A percentile compares a stretch with the other conserved stretches of the same genome.
Conservation (phyloP, 2,329 filamentous ascomycete species). For the Phaeosphaeriaceae sp. region DNA sequence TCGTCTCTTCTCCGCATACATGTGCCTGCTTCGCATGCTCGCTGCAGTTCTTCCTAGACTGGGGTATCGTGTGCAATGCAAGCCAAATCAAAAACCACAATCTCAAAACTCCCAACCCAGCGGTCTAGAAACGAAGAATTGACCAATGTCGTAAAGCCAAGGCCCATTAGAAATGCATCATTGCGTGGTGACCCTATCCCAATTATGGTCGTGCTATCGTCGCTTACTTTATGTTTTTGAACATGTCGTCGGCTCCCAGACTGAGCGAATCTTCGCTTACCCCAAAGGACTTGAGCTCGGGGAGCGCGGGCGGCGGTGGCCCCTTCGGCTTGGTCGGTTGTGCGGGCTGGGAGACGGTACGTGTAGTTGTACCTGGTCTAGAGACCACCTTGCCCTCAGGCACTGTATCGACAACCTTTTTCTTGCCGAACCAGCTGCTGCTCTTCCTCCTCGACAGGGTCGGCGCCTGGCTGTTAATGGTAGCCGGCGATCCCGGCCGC, state of each 20-base stretch:
- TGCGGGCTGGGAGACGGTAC: constrained; percentile 23
- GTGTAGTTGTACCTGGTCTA: constrained; percentile 27
- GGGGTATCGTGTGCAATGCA: constrained; percentile 49
- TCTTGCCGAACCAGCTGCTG: constrained; percentile 50
- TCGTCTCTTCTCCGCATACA: background rate
- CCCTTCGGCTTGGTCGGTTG: constrained; percentile 36
- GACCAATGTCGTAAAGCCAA: constrained; percentile 42
- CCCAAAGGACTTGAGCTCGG: constrained; percentile 46
- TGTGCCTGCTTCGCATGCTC: constrained; percentile 10
- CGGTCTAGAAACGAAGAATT: constrained; percentile 30
- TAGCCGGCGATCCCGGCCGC: constrained; percentile 45
- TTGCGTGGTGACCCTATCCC: constrained; percentile 11
- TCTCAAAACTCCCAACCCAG: constrained; percentile 34
- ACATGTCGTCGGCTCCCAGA: constrained; percentile 48
- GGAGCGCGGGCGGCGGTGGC: constrained; percentile 49
- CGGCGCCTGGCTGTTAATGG: constrained; percentile 39
- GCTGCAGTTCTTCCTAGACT: constrained; percentile 34
- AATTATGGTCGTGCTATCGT: constrained; percentile 1
- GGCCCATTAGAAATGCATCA: constrained; percentile 37
- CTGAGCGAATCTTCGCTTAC: constrained; percentile 43
- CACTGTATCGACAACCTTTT: constrained; percentile 42
- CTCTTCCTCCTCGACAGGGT: constrained; percentile 47
- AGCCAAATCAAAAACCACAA: constrained; percentile 42
- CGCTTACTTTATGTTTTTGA: constrained; percentile 49
- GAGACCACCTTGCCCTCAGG: constrained; percentile 41